Evolutionary conservation across 75 land plant species (phyloP), one percentile per base, ranked within the genome.

Genomic region (Pinus tabuliformis): DNA sequence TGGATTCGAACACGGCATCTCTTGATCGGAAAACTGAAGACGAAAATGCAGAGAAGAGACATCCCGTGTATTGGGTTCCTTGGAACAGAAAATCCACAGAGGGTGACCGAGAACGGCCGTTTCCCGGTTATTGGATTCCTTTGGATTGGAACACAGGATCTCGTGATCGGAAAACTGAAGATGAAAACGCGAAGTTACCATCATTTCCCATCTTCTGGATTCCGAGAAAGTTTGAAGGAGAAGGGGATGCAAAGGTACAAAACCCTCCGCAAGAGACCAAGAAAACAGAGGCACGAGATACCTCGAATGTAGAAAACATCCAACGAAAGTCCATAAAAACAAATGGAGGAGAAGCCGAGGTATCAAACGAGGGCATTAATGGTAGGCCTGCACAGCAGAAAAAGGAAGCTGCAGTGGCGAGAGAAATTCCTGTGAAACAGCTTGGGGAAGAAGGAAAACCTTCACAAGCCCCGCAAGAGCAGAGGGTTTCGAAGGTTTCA

Each of bases 171-270:
- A 62, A 85, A 33, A 36, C 20, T 8, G 59, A 57, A 6, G 62
- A 84, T 7, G 56, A 59, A 63, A 62, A 52, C 20, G 33, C 6
- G 52, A 76, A 64, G 33, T 64, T 16, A 8, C 74, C 73, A 1
- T 83, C 86, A 20, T 78, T 78, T 74, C 89, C 89, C 6, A n/a
- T 87, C 0, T 36, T 84, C 49, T 84, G 86, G 87, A 62, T 79
- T 72, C 82, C 87, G 6, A 45, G 8, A 45, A 45, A 45, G 52
- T 45, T 45, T 45, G 9, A 45, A 45, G 49, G 7, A 7, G 49
- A 70, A 52, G 56, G 58, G 56, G 14, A 71, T 14, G 21, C 20
- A 11, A 70, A 70, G 56, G 79, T 72, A 6, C 36, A 0, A 56
- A 79, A 42, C 1, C 60, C 72, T 64, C 61, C 72, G 56, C 80